phyloP scores from a whole-genome alignment of 495 filamentous ascomycete genomes.

The Glarea lozoyensis region DNA sequence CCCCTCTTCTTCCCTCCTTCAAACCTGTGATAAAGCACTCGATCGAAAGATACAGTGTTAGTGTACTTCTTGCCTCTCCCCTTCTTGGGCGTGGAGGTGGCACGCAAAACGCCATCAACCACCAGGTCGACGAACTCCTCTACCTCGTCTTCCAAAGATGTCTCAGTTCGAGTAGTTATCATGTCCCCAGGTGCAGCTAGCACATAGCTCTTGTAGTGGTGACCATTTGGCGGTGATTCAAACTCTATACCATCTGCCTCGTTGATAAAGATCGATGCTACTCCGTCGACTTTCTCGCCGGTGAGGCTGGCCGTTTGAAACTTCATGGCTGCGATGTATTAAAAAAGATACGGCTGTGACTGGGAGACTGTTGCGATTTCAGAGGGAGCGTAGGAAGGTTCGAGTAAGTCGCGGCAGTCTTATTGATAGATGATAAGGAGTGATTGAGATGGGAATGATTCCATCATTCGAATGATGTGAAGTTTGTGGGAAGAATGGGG shows the following conservation, averaged over 20 bases:
- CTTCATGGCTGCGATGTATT: background rate
- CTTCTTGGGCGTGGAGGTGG: background rate
- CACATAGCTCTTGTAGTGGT: constrained; percentile 6
- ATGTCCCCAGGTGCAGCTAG: constrained; percentile 9
- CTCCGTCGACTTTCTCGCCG: background rate
- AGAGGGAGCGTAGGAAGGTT: no score
- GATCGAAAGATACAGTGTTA: constrained; percentile 1
- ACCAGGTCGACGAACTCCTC: constrained; percentile 11
- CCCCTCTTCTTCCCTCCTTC: background rate
- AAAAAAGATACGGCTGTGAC: no score
- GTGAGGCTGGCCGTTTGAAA: background rate
- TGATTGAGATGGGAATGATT: no score
- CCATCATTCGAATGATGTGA: no score
- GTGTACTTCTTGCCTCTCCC: background rate
- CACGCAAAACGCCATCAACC: constrained; percentile 16
- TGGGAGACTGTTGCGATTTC: no score
- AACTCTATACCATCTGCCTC: constrained; percentile 2
- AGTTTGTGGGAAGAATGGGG: no score
- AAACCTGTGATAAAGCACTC: constrained; percentile 3
- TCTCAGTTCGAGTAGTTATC: background rate
- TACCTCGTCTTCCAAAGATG: background rate
- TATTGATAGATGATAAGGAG: no score
- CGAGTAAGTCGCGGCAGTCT: no score
- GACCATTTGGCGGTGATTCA: background rate
- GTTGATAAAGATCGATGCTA: no score